phyloP scores from a whole-genome alignment of 2,329 filamentous ascomycete species.

The Zymoseptoria ardabiliae region DNA sequence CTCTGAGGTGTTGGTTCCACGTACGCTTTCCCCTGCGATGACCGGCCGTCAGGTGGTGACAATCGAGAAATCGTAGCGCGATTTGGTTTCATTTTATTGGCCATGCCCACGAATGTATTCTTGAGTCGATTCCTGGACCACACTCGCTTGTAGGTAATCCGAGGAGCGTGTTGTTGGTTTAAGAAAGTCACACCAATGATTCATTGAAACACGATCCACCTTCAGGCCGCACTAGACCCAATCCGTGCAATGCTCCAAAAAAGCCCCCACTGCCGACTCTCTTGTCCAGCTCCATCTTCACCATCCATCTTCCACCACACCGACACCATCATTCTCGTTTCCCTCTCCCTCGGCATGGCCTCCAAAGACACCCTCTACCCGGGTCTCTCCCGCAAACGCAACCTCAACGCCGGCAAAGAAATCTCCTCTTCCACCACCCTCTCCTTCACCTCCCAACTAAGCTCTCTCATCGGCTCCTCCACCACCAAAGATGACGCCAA shows the following conservation, averaged over 20 bases:
- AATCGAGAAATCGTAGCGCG: too few species aligned
- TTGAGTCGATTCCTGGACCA: too few species aligned
- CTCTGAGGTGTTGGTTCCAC: too few species aligned
- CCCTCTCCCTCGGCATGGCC: neutral
- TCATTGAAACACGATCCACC: too few species aligned
- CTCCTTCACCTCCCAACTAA: conserved; percentile 82
- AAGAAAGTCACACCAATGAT: too few species aligned
- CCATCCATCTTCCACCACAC: neutral
- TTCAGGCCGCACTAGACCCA: neutral
- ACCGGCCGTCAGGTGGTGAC: too few species aligned
- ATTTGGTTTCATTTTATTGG: too few species aligned
- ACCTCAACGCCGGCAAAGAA: conserved; percentile 51
- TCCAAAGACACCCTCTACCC: conserved; percentile 63
- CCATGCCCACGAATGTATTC: too few species aligned
- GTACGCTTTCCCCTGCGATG: too few species aligned
- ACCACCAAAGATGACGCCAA: conserved; percentile 34
- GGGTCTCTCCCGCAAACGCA: conserved; percentile 64
- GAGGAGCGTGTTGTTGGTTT: too few species aligned
- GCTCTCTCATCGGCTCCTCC: conserved; percentile 61
- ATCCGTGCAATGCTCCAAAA: neutral
- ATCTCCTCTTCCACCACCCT: conserved; percentile 64
- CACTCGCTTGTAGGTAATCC: too few species aligned
- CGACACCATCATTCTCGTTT: neutral
- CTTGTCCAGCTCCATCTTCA: neutral
- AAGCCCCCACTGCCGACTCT: neutral